Evolutionary conservation across 495 filamentous ascomycete genomes (phyloP), one percentile per base, ranked within the genome.

Genomic region (Parathielavia hyrcaniae): DNA sequence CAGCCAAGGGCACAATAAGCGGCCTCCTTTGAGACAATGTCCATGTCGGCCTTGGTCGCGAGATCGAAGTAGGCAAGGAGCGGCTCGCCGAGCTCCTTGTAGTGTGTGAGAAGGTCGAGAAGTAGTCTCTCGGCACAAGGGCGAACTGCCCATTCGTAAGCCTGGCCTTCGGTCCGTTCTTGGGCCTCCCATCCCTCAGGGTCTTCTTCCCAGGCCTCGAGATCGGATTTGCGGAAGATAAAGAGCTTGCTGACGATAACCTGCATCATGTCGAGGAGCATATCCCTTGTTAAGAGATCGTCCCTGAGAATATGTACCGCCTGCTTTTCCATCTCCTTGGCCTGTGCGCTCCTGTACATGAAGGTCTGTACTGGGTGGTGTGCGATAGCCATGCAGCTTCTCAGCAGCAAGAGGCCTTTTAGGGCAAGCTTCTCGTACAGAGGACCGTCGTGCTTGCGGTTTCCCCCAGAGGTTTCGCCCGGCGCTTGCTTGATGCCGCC

Each of bases 51-150:
- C 77, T 86, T 81, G 50, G 86, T 83, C 53, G 88, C 85, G 1
- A 80, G 81, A 48, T 83, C 74, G 69, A 96, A 96, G 50, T 96
- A 90, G 12, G 77, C 77, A 57, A 96, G 69, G 11, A 98, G 75
- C 2, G 89, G 90, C 38, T 82, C 78, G 26, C 88, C 79, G 4
- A 93, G 71, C 20, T 84, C 77, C 68, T 90, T 95, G 77, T 88
- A 91, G 68, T 96, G 85, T 39, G 87, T 87, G 23, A 96, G 80
- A 1, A 98, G 79, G 62, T 97, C 93, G 63, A 97, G 78, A 69
- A 97, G 95, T 16, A 98, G 78, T 69, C 91, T 95, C 71, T 97
- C 91, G 0, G 91, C 86, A 66, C 93, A 98, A 0, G 90, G 87
- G 9, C 90, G 83, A 43, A 97, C 83, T 26, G 90, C 83, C 73